These are phyloP conservation scores for Citrus hindsii DNA, from an alignment of 345 rosid species.

Conservation along the genomic window DNA sequence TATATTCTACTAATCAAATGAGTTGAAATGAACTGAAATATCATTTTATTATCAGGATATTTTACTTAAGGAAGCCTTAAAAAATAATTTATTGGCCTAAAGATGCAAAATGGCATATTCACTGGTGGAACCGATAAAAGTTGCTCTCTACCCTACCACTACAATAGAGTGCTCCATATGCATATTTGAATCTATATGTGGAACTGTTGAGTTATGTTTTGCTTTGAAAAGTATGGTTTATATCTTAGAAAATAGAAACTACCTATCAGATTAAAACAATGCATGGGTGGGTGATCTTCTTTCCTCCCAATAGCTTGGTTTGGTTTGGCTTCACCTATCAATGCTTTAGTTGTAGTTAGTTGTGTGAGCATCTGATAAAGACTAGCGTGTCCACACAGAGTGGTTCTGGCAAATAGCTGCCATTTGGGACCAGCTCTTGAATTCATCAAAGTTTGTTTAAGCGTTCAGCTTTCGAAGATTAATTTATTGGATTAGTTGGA, in stretches of 20 bases:
- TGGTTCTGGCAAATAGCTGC: slow-evolving; percentile 1
- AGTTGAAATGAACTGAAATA: slow-evolving; percentile 5
- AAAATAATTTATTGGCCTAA: background rate
- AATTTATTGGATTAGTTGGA: slow-evolving; percentile 12
- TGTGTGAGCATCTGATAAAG: slow-evolving; percentile 7
- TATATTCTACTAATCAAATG: background rate
- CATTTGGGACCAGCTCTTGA: slow-evolving; percentile 12
- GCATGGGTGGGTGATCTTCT: slow-evolving; percentile 15
- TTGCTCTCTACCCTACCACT: background rate
- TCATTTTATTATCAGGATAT: background rate
- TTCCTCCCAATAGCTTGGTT: background rate
- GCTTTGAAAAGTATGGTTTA: background rate
- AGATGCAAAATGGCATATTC: background rate
- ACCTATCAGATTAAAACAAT: slow-evolving; percentile 6
- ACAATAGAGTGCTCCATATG: background rate
- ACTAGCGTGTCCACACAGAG: background rate
- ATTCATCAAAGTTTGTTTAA: background rate
- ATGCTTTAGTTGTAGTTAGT: slow-evolving; percentile 4
- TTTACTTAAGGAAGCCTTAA: background rate
- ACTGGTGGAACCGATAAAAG: slow-evolving; percentile 3
- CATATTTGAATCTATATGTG: background rate
- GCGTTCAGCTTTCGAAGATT: slow-evolving; percentile 6
- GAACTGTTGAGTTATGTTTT: background rate
- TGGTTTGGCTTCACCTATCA: slow-evolving; percentile 11
- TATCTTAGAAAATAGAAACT: background rate